Base-by-base conservation (phyloP, 78 protist species). In the Dictyostelium brefeldianum region DNA sequence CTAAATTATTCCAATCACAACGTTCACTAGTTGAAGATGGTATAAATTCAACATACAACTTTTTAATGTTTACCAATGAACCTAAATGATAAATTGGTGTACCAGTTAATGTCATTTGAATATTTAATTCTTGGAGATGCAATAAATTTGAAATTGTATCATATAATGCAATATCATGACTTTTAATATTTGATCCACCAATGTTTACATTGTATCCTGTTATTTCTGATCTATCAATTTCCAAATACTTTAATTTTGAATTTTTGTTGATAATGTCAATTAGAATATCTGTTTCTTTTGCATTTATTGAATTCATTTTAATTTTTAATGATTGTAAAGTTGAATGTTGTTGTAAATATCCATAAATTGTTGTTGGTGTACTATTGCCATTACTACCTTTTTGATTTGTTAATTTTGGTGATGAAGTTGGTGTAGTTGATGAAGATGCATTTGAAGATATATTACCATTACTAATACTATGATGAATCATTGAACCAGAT, bases 21-120 rank as follows among this genome's bases (percentile, higher is more conserved):
- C 71, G 71, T 62, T 62, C 71, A 25, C 71, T 25, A n/a, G 41
- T 11, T 25, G 71, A 36, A 15, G 71, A 62, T 62, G 71, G 71
- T 7, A 62, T 27, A 27, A 62, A 62, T 25, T 62, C 71, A 11
- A 62, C 41, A 62, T 62, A 62, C 12, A 62, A 12, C 10, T 62
- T 62, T 27, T 25, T 62, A 25, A 62, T 62, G 11, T 62, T 62
- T n/a, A 43, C 25, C 25, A 62, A 62, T 62, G 27, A 8, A 25
- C 43, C 71, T 0, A 62, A 27, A 62, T 62, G 71, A 25, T 62
- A 27, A 25, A 62, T 62, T 22, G 71, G 71, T 62, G 71, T 62
- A 27, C 71, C 71, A 62, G 17, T 62, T 15, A 62, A 20, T 1
- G 71, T 62, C 71, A 62, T 62, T 62, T 62, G 71, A 62, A 62